phyloP scores from a whole-genome alignment of 345 rosid species.

The Durio zibethinus region DNA sequence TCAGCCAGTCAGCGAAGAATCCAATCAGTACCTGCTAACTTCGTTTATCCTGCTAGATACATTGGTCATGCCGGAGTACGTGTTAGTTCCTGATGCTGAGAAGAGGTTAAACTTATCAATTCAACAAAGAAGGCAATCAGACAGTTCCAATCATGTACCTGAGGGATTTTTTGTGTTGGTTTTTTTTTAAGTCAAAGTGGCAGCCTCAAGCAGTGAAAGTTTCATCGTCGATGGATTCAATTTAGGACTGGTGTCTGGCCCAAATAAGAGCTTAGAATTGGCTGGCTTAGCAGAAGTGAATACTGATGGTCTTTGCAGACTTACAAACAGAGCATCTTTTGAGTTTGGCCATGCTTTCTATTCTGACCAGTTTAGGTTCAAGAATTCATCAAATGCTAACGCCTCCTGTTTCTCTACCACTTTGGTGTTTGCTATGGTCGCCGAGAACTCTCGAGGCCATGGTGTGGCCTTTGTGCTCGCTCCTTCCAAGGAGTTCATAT shows the following conservation, averaged over 20 bases:
- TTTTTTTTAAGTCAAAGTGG: not conserved
- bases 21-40: too few relatives aligned
- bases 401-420: constrained; percentile 37
- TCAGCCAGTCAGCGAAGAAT: too few relatives aligned
- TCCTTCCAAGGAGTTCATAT: constrained; percentile 27
- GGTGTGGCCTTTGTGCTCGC: constrained; percentile 49
- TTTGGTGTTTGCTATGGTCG: constrained; percentile 43
- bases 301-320: constrained; percentile 35
- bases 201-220: not conserved
- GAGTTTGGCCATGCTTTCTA: constrained; percentile 50
- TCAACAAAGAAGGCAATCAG: not conserved
- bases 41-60: too few relatives aligned
- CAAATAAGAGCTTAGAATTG: not conserved
- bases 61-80: too few relatives aligned
- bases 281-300: constrained; percentile 29
- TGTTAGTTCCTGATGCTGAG: too few relatives aligned
- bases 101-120: too few relatives aligned
- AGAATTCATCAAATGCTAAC: not conserved
- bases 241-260: not conserved
- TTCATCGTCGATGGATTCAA: constrained; percentile 45
- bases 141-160: not conserved
- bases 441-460: constrained; percentile 28
- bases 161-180: not conserved
- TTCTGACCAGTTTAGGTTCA: constrained; percentile 22
- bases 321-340: constrained; percentile 28